Conservation (phyloP, 2,329 filamentous ascomycete genomes). For the Nemania sp. region DNA sequence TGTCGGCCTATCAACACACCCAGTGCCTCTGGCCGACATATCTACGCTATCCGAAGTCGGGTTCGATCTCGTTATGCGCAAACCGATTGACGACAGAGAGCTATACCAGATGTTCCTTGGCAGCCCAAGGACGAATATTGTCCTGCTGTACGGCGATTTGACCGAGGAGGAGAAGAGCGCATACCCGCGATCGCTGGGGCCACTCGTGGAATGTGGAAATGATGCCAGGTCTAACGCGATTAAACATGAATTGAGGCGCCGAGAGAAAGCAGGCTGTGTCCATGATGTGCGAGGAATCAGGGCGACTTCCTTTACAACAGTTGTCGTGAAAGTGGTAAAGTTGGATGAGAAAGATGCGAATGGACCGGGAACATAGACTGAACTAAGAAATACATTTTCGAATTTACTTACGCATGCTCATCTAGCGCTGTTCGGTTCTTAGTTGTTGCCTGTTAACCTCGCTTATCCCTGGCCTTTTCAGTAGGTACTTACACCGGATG, state of each 20-base stretch:
- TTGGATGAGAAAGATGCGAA: no score
- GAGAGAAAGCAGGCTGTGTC: neutral
- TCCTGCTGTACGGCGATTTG: neutral
- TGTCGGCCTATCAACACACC: neutral
- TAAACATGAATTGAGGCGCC: neutral
- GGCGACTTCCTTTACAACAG: neutral
- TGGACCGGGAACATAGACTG: no score
- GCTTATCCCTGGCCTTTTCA: no score
- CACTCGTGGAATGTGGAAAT: neutral
- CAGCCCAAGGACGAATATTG: conserved; percentile 6
- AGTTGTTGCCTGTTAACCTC: no score
- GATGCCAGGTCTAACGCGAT: conserved; percentile 13
- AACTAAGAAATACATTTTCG: no score
- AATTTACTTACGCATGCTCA: no score
- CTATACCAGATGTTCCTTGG: conserved; percentile 10
- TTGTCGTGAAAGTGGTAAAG: conserved; percentile 6
- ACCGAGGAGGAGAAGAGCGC: conserved; percentile 14
- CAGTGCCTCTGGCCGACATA: neutral
- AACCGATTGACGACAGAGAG: neutral
- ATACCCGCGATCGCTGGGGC: conserved; percentile 2
- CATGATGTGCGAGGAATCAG: neutral
- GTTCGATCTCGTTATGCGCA: neutral
- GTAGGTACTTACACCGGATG: no score
- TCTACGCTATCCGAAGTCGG: neutral
- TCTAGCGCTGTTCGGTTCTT: no score